A percentile compares a stretch with the other conserved stretches of the same genome.
These are phyloP conservation scores for Rugonectria rugulosa DNA, from an alignment of 2,329 filamentous ascomycete species.

Conservation along the genomic window DNA sequence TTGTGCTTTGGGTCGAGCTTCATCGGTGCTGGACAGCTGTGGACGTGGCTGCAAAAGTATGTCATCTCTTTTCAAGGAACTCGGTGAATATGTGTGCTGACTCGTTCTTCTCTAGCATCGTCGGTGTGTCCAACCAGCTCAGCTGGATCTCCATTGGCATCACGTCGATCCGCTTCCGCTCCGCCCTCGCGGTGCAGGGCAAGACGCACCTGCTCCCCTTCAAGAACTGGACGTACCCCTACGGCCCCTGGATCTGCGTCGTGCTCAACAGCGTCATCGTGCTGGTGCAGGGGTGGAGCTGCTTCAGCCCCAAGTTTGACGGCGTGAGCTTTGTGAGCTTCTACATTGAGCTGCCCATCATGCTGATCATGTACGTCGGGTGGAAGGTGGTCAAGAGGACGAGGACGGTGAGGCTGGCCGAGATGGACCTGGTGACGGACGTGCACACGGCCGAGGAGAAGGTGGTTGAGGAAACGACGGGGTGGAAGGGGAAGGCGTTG, in stretches of 20 bases:
- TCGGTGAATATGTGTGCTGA: no score
- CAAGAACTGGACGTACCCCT: conserved; percentile 72
- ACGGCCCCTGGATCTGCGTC: conserved; percentile 64
- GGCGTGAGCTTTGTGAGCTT: conserved; percentile 68
- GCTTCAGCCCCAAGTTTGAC: conserved; percentile 66
- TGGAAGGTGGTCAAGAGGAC: conserved; percentile 78
- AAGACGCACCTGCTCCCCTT: conserved; percentile 68
- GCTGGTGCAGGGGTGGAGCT: conserved; percentile 69
- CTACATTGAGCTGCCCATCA: conserved; percentile 69
- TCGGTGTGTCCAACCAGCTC: conserved; percentile 73
- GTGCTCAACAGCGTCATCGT: conserved; percentile 66
- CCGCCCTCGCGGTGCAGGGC: conserved; percentile 63
- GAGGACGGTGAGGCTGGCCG: conserved; percentile 59
- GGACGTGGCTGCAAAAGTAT: conserved; percentile 72
- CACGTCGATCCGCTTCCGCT: conserved; percentile 70
- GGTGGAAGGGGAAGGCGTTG: conserved; percentile 57
- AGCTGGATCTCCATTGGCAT: conserved; percentile 72
- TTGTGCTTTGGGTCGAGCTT: conserved; percentile 72
- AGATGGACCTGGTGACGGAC: conserved; percentile 71
- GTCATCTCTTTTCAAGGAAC: no score
- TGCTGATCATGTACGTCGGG: conserved; percentile 68
- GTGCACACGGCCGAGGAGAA: conserved; percentile 58
- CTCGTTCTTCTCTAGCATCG: conserved; percentile 48
- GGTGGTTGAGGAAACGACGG: conserved; percentile 33
- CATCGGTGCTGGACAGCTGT: conserved; percentile 70